These are phyloP conservation scores for Pseudozyma thailandica DNA, from an alignment of 1,284 basidiomycete species.

Conservation along the genomic window DNA sequence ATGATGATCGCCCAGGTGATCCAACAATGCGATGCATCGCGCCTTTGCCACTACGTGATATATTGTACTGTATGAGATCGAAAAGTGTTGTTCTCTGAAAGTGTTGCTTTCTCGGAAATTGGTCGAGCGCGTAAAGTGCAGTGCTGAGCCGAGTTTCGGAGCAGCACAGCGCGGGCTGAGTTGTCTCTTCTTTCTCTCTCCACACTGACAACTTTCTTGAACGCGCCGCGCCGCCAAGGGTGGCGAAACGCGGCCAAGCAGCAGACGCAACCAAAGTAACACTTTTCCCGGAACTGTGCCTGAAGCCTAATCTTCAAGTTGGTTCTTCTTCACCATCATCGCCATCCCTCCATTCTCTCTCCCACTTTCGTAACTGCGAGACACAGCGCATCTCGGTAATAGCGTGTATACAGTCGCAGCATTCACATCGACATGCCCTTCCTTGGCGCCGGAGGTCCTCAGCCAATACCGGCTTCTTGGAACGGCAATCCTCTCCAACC, in stretches of 20 bases:
- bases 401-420: not conserved
- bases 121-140: conserved; percentile 6
- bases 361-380: not conserved
- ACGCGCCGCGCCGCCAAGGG: conserved; percentile 20
- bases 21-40: not conserved
- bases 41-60: too few relatives aligned
- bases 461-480: conserved; percentile 20
- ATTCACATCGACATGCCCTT: conserved; percentile 18
- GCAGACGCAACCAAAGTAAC: conserved; percentile 28
- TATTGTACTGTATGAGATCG: too few relatives aligned
- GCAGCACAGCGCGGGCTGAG: too few relatives aligned
- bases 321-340: conserved; percentile 7
- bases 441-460: conserved; percentile 6
- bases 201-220: conserved; percentile 7
- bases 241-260: conserved; percentile 34
- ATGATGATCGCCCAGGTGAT: too few relatives aligned
- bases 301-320: conserved; percentile 2
- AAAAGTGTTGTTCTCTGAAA: conserved; percentile 13
- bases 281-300: conserved; percentile 20
- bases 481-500: conserved; percentile 1
- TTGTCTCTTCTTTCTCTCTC: conserved; percentile 9
- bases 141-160: not conserved
- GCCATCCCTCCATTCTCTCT: not conserved
- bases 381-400: not conserved
- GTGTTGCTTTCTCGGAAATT: too few relatives aligned